Percentiles rank a stretch among this genome's conserved stretches.
phyloP scores from a whole-genome alignment of 2,329 filamentous ascomycete genomes.

The Penicillium hordei region DNA sequence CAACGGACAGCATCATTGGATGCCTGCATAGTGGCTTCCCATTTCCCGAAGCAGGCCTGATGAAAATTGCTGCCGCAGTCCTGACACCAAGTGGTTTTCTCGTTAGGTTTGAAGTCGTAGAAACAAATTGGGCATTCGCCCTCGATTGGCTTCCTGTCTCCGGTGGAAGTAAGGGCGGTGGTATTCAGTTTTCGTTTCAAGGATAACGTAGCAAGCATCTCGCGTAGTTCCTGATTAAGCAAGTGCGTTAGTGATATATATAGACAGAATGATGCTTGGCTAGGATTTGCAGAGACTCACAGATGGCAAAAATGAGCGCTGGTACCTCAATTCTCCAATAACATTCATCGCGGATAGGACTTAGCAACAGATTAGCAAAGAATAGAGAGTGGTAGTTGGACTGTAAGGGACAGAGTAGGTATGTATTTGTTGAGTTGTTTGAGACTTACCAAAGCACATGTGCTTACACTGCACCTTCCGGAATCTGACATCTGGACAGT shows the following conservation, averaged over 20 bases:
- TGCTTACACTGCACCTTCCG: slow-evolving; percentile 63
- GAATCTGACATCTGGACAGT: slow-evolving; percentile 52
- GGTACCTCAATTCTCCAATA: neutral
- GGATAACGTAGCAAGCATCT: slow-evolving; percentile 56
- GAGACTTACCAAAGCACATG: slow-evolving; percentile 54
- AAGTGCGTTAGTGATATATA: neutral
- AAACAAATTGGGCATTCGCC: slow-evolving; percentile 66
- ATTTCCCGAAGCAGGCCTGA: slow-evolving; percentile 56
- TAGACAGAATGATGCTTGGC: neutral
- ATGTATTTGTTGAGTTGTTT: neutral
- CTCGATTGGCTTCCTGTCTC: slow-evolving; percentile 57
- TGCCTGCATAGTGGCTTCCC: slow-evolving; percentile 43
- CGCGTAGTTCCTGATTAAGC: slow-evolving; percentile 50
- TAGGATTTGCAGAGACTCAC: neutral
- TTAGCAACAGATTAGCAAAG: neutral
- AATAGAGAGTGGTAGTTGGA: too few species aligned
- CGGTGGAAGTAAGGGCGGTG: slow-evolving; percentile 32
- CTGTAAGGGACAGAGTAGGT: neutral
- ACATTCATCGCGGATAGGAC: neutral
- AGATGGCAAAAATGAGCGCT: neutral
- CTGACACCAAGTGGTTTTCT: slow-evolving; percentile 58
- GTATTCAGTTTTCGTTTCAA: slow-evolving; percentile 46
- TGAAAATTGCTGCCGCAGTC: slow-evolving; percentile 66
- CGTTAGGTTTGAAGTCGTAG: slow-evolving; percentile 52
- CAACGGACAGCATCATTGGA: slow-evolving; percentile 37